Percentiles rank a stretch among this genome's conserved stretches.
Evolutionary conservation across 192 early-diverging fungal genomes (phyloP).

Genomic region (Mortierella alpina): DNA sequence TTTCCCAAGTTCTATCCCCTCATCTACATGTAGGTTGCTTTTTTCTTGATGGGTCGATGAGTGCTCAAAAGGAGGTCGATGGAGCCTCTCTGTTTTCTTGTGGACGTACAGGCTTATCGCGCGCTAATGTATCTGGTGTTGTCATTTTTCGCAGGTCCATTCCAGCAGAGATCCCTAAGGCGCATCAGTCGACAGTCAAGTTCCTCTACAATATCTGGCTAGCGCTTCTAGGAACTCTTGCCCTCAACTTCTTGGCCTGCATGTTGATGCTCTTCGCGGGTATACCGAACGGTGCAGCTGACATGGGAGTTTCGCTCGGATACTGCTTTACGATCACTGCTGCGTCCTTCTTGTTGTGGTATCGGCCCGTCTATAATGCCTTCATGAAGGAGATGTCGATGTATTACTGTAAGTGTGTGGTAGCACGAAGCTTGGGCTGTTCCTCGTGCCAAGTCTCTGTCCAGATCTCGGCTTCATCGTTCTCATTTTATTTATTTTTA

Average conservation of each 20-base stretch:
- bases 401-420: constrained; percentile 75
- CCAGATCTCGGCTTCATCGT: neutral
- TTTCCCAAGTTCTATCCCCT: constrained; percentile 87
- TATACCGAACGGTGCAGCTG: constrained; percentile 75
- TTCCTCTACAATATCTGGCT: constrained; percentile 83
- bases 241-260: constrained; percentile 83
- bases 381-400: constrained; percentile 89
- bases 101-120: too few species aligned
- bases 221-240: constrained; percentile 73
- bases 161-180: constrained; percentile 73
- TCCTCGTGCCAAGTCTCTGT: neutral
- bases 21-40: constrained; percentile 73
- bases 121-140: too few species aligned
- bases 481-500: constrained; percentile 1
- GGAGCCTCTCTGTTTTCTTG: constrained; percentile 2
- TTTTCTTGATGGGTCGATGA: neutral
- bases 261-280: constrained; percentile 78
- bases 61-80: neutral
- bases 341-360: constrained; percentile 87
- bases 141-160: constrained; percentile 57
- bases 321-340: constrained; percentile 81
- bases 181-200: constrained; percentile 70
- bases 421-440: neutral
- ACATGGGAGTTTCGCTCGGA: constrained; percentile 81
- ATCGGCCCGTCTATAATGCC: constrained; percentile 88